Percentiles rank a stretch among this genome's conserved stretches.
Conservation (phyloP, 1,284 basidiomycete genomes). For the Meripilus lineatus region DNA sequence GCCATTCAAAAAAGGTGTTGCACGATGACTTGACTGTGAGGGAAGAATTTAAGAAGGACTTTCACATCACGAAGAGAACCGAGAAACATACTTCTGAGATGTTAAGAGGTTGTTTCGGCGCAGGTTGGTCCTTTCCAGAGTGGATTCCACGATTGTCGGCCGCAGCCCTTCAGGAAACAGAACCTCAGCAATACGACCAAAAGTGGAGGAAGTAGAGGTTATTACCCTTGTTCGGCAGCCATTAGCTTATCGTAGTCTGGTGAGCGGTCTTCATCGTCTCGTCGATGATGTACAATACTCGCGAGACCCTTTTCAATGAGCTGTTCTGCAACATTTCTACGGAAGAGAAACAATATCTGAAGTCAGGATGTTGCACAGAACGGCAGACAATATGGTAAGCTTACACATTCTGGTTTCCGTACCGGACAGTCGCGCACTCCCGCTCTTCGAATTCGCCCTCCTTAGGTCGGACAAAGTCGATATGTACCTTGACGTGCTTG, state of each 20-base stretch:
- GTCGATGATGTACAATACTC: constrained; percentile 85
- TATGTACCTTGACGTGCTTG: constrained; percentile 77
- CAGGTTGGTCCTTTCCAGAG: constrained; percentile 83
- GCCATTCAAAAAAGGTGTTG: constrained; percentile 81
- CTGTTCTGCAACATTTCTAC: constrained; percentile 88
- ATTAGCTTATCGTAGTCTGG: constrained; percentile 94
- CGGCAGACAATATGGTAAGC: no score
- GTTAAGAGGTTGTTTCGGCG: constrained; percentile 72
- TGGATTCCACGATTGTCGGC: constrained; percentile 85
- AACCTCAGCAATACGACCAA: not conserved
- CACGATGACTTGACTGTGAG: constrained; percentile 62
- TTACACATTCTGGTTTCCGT: constrained; percentile 73
- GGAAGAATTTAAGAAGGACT: constrained; percentile 5
- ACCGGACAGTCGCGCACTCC: constrained; percentile 85
- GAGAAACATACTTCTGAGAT: constrained; percentile 69
- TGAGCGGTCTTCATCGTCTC: constrained; percentile 94
- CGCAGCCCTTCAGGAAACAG: constrained; percentile 51
- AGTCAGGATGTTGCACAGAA: constrained; percentile 11
- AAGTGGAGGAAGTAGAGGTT: constrained; percentile 12
- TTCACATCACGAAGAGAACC: not conserved
- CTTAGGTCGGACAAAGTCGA: constrained; percentile 89
- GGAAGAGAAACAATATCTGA: constrained; percentile 4
- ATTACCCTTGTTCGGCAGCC: constrained; percentile 87
- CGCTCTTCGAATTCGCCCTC: constrained; percentile 94
- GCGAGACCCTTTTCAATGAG: constrained; percentile 92